These are phyloP conservation scores for Thelonectria blattea DNA, from an alignment of 2,329 filamentous ascomycete genomes.

Conservation along the genomic window DNA sequence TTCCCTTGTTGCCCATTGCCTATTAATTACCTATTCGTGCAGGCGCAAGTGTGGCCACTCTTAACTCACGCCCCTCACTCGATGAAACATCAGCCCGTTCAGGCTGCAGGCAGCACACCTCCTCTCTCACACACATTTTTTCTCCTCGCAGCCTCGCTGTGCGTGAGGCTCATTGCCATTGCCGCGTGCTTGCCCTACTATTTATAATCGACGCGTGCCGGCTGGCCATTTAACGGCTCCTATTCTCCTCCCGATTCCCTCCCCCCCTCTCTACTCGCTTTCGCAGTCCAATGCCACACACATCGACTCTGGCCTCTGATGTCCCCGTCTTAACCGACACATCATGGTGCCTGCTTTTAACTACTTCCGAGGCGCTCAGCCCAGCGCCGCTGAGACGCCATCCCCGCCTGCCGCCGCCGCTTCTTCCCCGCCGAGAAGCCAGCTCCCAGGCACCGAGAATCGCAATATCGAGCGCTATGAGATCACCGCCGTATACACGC, in stretches of 20 bases:
- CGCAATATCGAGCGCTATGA: slow-evolving; percentile 55
- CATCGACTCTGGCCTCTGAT: slow-evolving; percentile 8
- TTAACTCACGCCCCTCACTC: not conserved
- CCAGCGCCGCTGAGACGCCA: not conserved
- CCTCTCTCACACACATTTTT: not conserved
- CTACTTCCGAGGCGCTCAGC: not conserved
- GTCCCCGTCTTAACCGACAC: slow-evolving; percentile 24
- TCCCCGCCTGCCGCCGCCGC: not conserved
- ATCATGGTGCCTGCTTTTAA: slow-evolving; percentile 35
- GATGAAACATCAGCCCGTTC: slow-evolving; percentile 15
- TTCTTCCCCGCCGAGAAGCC: slow-evolving; percentile 1
- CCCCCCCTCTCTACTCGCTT: not conserved
- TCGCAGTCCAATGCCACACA: slow-evolving; percentile 25
- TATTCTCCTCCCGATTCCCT: not conserved
- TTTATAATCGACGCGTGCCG: slow-evolving; percentile 15
- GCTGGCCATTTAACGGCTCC: not conserved
- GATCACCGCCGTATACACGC: slow-evolving; percentile 63
- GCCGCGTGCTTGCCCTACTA: not conserved
- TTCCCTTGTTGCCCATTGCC: not conserved
- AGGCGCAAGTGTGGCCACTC: slow-evolving; percentile 10
- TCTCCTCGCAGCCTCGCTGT: slow-evolving; percentile 3
- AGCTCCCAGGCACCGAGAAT: slow-evolving; percentile 46
- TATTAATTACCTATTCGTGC: not conserved
- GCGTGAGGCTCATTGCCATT: not conserved
- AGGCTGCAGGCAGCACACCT: not conserved